A percentile compares a stretch with the other conserved stretches of the same genome.
phyloP scores from a whole-genome alignment of 352 stramenopile species.

The Globisporangium ultimum region DNA sequence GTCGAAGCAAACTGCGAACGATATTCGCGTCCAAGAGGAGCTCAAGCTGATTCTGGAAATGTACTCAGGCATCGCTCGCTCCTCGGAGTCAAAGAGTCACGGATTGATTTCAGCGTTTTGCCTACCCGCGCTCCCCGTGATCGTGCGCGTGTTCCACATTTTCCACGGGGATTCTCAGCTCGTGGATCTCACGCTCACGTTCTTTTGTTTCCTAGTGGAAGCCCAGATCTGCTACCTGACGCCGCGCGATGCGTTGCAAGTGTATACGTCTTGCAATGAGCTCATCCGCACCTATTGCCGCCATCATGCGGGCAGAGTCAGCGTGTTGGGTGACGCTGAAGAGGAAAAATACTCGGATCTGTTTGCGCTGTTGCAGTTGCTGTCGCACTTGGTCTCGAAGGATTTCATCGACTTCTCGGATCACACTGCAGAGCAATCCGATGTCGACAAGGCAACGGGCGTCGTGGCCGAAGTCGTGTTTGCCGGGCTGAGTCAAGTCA shows the following conservation, averaged over 20 bases:
- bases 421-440: slow-evolving; percentile 47
- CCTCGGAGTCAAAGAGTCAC: slow-evolving; percentile 59
- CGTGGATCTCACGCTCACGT: slow-evolving; percentile 68
- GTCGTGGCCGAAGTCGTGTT: slow-evolving; percentile 88
- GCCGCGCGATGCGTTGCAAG: slow-evolving; percentile 58
- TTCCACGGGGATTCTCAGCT: slow-evolving; percentile 75
- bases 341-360: slow-evolving; percentile 79
- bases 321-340: slow-evolving; percentile 54
- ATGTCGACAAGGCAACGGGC: slow-evolving; percentile 54
- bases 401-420: slow-evolving; percentile 88
- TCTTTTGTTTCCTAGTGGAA: slow-evolving; percentile 79
- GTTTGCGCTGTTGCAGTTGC: slow-evolving; percentile 68
- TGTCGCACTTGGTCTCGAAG: slow-evolving; percentile 78
- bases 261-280: slow-evolving; percentile 71
- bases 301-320: slow-evolving; percentile 71
- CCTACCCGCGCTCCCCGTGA: slow-evolving; percentile 61
- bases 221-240: slow-evolving; percentile 77
- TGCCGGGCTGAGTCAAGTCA: slow-evolving; percentile 78
- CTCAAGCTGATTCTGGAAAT: slow-evolving; percentile 76
- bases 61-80: slow-evolving; percentile 74
- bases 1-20: slow-evolving; percentile 58
- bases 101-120: slow-evolving; percentile 59
- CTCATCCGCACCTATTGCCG: slow-evolving; percentile 67
- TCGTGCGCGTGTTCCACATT: slow-evolving; percentile 73
- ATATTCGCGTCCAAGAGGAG: slow-evolving; percentile 66